phyloP scores from a whole-genome alignment of 1,139 yeast species.

The Suhomyces yuchorum region DNA sequence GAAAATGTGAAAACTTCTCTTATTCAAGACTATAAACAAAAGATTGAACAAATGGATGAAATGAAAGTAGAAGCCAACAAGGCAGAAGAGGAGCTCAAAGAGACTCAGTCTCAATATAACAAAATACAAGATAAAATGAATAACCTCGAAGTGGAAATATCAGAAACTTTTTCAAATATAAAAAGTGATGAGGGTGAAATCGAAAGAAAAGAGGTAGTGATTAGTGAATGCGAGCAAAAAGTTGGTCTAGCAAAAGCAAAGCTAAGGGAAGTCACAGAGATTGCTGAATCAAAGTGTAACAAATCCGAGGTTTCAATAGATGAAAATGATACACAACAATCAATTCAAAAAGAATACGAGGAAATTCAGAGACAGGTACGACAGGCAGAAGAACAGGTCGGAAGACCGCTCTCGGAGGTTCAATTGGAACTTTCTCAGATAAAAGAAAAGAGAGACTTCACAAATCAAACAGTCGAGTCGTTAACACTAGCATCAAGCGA shows the following conservation, averaged over 20 bases:
- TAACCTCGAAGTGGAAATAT: slow-evolving; percentile 19
- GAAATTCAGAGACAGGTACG: slow-evolving; percentile 36
- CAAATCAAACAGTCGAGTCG: slow-evolving; percentile 28
- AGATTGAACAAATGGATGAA: slow-evolving; percentile 13
- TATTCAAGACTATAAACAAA: slow-evolving; percentile 28
- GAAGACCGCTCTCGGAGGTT: slow-evolving; percentile 41
- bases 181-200: slow-evolving; percentile 19
- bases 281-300: slow-evolving; percentile 36
- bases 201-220: slow-evolving; percentile 15
- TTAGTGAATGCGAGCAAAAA: slow-evolving; percentile 19
- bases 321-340: slow-evolving; percentile 37
- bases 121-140: slow-evolving; percentile 11
- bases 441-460: slow-evolving; percentile 30
- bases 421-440: slow-evolving; percentile 33
- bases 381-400: slow-evolving; percentile 40
- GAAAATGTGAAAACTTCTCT: slow-evolving; percentile 34
- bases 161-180: slow-evolving; percentile 14
- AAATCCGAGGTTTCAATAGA: slow-evolving; percentile 32
- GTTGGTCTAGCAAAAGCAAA: slow-evolving; percentile 22
- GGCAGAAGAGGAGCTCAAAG: slow-evolving; percentile 12
- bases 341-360: slow-evolving; percentile 39
- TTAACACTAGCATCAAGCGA: slow-evolving; percentile 27
- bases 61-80: slow-evolving; percentile 15
- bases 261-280: slow-evolving; percentile 23
- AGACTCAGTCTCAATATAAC: slow-evolving; percentile 8